Evolutionary conservation across 345 rosid species (phyloP).

Genomic region (Eutrema yunnanense): DNA sequence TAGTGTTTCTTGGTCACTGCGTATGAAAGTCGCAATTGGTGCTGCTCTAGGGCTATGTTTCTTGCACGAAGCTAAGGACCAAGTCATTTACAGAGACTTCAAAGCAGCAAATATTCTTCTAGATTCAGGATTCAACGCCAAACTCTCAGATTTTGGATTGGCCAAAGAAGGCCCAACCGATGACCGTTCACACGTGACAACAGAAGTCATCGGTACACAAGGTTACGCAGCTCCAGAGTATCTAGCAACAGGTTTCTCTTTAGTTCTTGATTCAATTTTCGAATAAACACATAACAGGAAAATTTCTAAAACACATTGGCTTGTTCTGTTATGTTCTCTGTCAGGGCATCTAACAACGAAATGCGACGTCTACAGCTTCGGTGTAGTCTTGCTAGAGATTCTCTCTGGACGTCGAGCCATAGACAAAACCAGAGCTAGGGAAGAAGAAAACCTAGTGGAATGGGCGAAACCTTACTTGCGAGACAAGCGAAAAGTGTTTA

Average conservation of each 20-base stretch:
- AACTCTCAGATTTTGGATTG: constrained; percentile 92
- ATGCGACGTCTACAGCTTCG: constrained; percentile 88
- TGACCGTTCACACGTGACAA: constrained; percentile 83
- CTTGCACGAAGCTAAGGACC: constrained; percentile 59
- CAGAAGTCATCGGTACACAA: constrained; percentile 77
- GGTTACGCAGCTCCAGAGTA: constrained; percentile 98
- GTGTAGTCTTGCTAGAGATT: constrained; percentile 73
- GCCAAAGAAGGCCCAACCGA: constrained; percentile 95
- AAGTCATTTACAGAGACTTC: constrained; percentile 78
- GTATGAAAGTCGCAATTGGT: constrained; percentile 61
- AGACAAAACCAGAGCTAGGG: constrained; percentile 46
- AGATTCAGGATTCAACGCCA: constrained; percentile 66
- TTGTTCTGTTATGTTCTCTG: not conserved
- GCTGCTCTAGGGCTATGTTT: constrained; percentile 79
- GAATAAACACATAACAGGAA: not conserved
- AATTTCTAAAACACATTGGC: not conserved
- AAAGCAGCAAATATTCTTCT: constrained; percentile 76
- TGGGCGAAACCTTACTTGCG: constrained; percentile 78
- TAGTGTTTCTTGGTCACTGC: constrained; percentile 61
- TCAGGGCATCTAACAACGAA: constrained; percentile 88
- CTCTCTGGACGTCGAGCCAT: constrained; percentile 62
- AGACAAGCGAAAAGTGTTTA: constrained; percentile 50
- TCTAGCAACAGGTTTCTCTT: constrained; percentile 63
- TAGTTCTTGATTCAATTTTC: not conserved
- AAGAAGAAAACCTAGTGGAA: constrained; percentile 65